Conservation (phyloP, 345 rosid genomes). For the Lumnitzera racemosa region DNA sequence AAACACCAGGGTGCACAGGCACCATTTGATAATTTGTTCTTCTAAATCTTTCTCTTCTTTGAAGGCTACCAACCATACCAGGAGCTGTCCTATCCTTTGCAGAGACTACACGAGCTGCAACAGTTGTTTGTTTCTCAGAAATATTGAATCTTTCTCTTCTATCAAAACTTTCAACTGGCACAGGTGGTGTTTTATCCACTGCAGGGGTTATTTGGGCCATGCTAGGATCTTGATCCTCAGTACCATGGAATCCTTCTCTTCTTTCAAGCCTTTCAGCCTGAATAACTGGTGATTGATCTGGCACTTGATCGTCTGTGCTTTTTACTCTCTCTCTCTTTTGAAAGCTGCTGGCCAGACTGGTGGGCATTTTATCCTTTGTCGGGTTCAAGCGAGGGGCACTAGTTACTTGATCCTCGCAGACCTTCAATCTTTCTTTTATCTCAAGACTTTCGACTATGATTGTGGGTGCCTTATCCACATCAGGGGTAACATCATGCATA, state of each 20-base stretch:
- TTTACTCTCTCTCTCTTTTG: constrained; percentile 3
- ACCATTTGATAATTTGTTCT: constrained; percentile 1
- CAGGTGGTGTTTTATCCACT: constrained; percentile 4
- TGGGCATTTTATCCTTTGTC: constrained; percentile 3
- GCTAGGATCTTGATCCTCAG: constrained; percentile 17
- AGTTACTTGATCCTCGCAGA: not conserved
- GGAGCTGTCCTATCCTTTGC: constrained; percentile 8
- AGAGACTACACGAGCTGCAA: not conserved
- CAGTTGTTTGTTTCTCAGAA: constrained; percentile 9
- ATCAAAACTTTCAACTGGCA: constrained; percentile 4
- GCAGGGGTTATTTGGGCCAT: constrained; percentile 5
- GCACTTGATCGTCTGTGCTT: not conserved
- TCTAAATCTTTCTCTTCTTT: constrained; percentile 11
- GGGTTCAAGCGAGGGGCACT: not conserved
- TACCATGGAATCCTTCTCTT: not conserved
- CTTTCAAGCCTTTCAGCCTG: not conserved
- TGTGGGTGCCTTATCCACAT: constrained; percentile 3
- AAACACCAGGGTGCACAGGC: not conserved
- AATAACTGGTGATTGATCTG: not conserved
- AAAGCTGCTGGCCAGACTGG: not conserved
- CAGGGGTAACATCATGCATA: not conserved
- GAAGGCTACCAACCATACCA: not conserved
- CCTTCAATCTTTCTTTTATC: not conserved
- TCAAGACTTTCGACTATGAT: not conserved
- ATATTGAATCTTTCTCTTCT: constrained; percentile 9